Percentiles rank a stretch among this genome's conserved stretches.
Evolutionary conservation across 441 rosid genomes (phyloP).

Genomic region (Manihot esculenta): DNA sequence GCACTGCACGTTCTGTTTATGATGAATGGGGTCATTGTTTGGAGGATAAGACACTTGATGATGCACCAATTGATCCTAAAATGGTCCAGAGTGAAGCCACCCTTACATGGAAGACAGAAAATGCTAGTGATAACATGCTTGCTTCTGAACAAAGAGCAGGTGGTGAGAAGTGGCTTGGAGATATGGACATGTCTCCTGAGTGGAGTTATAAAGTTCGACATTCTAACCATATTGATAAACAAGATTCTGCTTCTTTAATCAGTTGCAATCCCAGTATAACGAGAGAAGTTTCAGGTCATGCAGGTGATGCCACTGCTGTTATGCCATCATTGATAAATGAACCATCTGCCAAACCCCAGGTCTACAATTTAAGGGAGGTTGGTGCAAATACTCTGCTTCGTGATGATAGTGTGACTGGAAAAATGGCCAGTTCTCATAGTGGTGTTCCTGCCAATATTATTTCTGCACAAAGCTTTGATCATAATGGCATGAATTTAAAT

Average conservation of each 20-base stretch:
- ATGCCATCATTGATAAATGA: constrained; percentile 35
- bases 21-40: constrained; percentile 37
- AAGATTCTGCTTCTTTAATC: constrained; percentile 36
- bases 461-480: constrained; percentile 42
- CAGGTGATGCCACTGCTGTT: constrained; percentile 28
- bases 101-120: constrained; percentile 32
- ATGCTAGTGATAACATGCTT: constrained; percentile 29
- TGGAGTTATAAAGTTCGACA: constrained; percentile 64
- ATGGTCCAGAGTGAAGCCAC: constrained; percentile 28
- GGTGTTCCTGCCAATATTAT: constrained; percentile 33
- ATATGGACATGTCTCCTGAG: constrained; percentile 90
- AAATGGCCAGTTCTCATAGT: constrained; percentile 29
- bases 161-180: constrained; percentile 53
- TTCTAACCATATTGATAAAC: constrained; percentile 36
- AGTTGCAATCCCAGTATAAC: constrained; percentile 30
- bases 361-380: constrained; percentile 32
- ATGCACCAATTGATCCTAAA: constrained; percentile 26
- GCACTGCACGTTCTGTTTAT: constrained; percentile 33
- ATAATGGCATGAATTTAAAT: constrained; percentile 39
- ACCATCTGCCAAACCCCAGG: constrained; percentile 35
- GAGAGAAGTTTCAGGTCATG: constrained; percentile 31
- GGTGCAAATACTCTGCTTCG: constrained; percentile 33
- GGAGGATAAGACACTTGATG: constrained; percentile 29
- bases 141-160: constrained; percentile 39
- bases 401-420: constrained; percentile 31